Evolutionary conservation across 768 basidiomycete genomes (phyloP), one percentile per base, ranked within the genome.

Genomic region (Amanita subjunquillea): DNA sequence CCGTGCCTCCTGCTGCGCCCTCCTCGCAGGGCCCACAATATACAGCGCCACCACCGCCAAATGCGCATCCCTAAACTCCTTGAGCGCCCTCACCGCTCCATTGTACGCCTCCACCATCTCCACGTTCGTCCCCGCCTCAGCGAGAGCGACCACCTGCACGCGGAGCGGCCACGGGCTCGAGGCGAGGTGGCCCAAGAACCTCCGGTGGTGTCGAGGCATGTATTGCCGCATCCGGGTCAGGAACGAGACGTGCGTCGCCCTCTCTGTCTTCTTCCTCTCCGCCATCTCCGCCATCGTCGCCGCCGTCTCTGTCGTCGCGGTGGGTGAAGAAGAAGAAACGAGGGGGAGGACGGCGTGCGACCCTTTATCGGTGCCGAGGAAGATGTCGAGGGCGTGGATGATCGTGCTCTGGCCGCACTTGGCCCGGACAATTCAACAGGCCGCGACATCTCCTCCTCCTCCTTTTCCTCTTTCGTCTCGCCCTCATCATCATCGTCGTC

Each of bases 191-290:
- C 69, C 70, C 34, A 93, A 71, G 67, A 92, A 92, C 38, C 74
- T 69, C 32, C 89, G 80, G 61, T 92, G 91, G 56, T 84, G 80
- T 5, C 79, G 76, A 1, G 91, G 90, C 91, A 92, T 92, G 68
- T 93, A 92, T 22, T 70, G 67, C 56, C 84, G 77, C 89, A 91
- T 91, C 32, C 85, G 77, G 17, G 75, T 72, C 57, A 92, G 74
- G 63, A 91, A 85, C 3, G 80, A 64, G 10, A 63, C 61, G 41
- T 65, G 36, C 6, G 65, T 58, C 27, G 36, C 34, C 9, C 17
- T 17, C 17, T 17, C 17, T n/a, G 36, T n/a, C 12, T 50, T 15
- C 2, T 20, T 6, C 15, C 27, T 32, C 29, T 30, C 29, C 27
- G 22, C n/a, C n/a, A n/a, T n/a, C n/a, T n/a, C n/a, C n/a, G n/a